Evolutionary conservation across 2,329 filamentous ascomycete species (phyloP), one percentile per base, ranked within the genome.

Genomic region (Ophiognomonia clavigignenti-juglandacearum): DNA sequence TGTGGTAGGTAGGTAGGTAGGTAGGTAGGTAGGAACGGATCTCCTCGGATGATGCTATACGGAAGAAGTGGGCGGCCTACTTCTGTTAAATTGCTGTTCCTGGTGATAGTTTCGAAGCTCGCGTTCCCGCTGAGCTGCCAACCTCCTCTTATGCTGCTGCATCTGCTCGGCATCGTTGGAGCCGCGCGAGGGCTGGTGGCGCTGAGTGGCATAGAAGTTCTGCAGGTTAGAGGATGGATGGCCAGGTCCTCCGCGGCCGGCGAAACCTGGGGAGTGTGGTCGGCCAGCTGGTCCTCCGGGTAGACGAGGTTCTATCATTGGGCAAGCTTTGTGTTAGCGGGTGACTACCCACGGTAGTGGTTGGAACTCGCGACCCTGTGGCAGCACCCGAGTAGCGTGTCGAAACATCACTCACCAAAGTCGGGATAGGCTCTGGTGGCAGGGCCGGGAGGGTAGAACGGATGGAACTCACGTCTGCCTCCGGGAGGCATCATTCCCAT

Each of bases 41-140:
- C 53, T 68, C 70, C 70, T 34, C 38, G 35, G 29, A 44, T 37
- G 73, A 66, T 75, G 79, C 80, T 83, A 86, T 81, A 79, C 78
- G 81, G 80, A 77, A 78, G 80, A 76, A 78, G 79, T 80, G 80
- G 82, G 80, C 70, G 83, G 83, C 86, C 83, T 88, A 97, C 93
- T 96, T 88, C 92, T 85, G 78, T 97, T 95, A 75, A 95, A 97
- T 83, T 98, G 93, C 82, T 98, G 93, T 82, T 98, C 93, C 74
- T 96, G 95, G 75, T 98, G 93, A 74, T 97, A 96, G 74, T 97
- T 98, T 72, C 93, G 89, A 70, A 98, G 85, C 77, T 98, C 93
- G 72, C 92, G 88, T 78, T 98, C 93, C 72, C 93, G 88, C 75
- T 97, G 93, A 68, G 93, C 93, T 64, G 93, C 93, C 88, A 97